Evolutionary conservation across 1,284 basidiomycete genomes (phyloP), one percentile per base, ranked within the genome.

Genomic region (Rhodotorula sp.): DNA sequence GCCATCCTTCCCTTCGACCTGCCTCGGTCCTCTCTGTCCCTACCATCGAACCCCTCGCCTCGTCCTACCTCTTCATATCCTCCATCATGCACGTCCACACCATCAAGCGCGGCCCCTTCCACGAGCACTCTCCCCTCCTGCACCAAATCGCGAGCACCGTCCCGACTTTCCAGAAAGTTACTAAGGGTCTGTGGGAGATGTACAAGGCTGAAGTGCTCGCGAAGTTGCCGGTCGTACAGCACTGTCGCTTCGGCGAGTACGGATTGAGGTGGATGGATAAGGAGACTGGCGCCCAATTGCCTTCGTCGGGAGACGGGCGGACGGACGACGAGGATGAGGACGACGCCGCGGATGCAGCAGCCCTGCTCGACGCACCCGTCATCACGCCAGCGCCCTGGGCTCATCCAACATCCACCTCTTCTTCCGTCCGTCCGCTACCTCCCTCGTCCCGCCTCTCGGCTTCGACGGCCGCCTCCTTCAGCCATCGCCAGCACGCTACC

Each of bases 201-300:
- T 99, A 94, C 80, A 86, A 91, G 85, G 93, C 88, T 22, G 95
- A 99, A 80, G 94, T 97, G n/a, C 82, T 97, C 40, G 87, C 88
- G 16, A 98, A 98, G 81, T 86, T 89, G n/a, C 94, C 96, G 20
- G 95, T 98, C 6, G 93, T 98, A 20, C 95, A 99, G 80, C 94
- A 97, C 77, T 85, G 98, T 55, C 89, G 89, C 44, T 85, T 98
- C 34, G 94, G 94, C 1, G 40, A 40, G 16, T 30, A 48, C 5
- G 51, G 68, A 20, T 46, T 76, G 34, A 30, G 58, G 16, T 78
- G 77, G 52, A 71, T 73, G 31, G 62, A 60, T 7, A 8, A 1
- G 44, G 68, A 58, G 22, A 69, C n/a, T 1, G 64, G 64, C 1
- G 60, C 71, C 44, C 61, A 40, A 7, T 31, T 76, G 20, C 70